Conservation (phyloP, 2,329 filamentous ascomycete species). For the Blastomyces emzantsi region DNA sequence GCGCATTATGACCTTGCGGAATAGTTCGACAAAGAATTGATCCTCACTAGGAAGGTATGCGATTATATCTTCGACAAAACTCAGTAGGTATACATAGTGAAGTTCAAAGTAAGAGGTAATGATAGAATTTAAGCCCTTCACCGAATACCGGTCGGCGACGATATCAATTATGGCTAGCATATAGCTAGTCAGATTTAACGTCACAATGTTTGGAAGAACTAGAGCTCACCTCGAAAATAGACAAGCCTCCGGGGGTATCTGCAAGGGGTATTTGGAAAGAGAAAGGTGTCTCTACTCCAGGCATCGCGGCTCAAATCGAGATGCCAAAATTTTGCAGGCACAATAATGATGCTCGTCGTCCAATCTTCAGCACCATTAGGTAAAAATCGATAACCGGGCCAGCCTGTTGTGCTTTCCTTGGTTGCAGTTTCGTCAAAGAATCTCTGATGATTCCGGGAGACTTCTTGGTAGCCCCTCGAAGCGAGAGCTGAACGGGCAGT, state of each 20-base stretch:
- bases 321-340: conserved; percentile 10
- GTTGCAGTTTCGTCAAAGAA: conserved; percentile 5
- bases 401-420: conserved; percentile 3
- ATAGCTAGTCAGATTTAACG: not conserved
- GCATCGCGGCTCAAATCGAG: not conserved
- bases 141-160: not conserved
- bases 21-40: conserved; percentile 6
- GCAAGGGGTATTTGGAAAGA: not conserved
- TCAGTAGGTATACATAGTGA: not conserved
- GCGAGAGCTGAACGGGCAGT: conserved; percentile 3
- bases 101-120: not conserved
- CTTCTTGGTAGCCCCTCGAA: not conserved
- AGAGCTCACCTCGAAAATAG: not conserved
- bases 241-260: not conserved
- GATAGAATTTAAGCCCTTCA: not conserved
- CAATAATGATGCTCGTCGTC: not conserved
- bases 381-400: conserved; percentile 10
- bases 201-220: not conserved
- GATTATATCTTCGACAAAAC: not conserved
- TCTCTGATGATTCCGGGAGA: not conserved
- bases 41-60: conserved; percentile 7
- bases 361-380: not conserved
- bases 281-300: not conserved
- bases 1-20: not conserved
- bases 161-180: conserved; percentile 3